Conservation (phyloP, 2,329 filamentous ascomycete genomes). For the Phoma sp. region DNA sequence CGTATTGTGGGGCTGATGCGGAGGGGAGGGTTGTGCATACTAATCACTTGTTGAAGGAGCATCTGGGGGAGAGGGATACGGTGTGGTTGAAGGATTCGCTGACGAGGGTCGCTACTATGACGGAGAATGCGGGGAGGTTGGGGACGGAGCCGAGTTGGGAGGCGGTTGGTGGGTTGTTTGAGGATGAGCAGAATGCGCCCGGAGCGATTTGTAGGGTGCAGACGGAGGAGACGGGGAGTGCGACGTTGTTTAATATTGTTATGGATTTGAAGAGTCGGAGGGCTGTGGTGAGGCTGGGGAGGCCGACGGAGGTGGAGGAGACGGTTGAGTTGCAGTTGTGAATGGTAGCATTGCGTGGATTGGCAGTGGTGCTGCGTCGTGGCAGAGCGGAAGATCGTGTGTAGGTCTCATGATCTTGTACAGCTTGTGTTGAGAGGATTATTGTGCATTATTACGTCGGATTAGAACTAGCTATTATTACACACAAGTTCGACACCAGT, state of each 20-base stretch:
- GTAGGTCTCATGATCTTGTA: too few species aligned
- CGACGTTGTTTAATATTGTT: conserved; percentile 47
- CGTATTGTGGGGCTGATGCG: conserved; percentile 41
- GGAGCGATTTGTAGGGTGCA: conserved; percentile 40
- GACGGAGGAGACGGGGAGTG: conserved; percentile 36
- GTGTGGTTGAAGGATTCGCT: conserved; percentile 53
- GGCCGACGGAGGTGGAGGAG: conserved; percentile 40
- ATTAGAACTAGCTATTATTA: not conserved
- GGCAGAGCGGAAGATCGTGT: too few species aligned
- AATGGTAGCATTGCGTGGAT: not conserved
- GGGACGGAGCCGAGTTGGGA: conserved; percentile 34
- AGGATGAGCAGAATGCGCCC: conserved; percentile 51
- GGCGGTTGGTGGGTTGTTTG: conserved; percentile 45
- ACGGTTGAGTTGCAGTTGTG: conserved; percentile 30
- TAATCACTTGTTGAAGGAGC: conserved; percentile 53
- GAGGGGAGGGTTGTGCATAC: conserved; percentile 50
- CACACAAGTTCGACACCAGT: not conserved
- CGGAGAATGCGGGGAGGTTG: conserved; percentile 34
- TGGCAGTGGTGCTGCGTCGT: too few species aligned
- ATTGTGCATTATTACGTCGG: too few species aligned
- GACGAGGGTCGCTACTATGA: conserved; percentile 47
- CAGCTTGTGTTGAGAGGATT: too few species aligned
- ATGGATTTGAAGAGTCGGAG: conserved; percentile 45
- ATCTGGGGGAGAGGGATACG: conserved; percentile 49
- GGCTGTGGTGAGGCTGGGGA: conserved; percentile 39